phyloP scores from a whole-genome alignment of 108 stramenopile genomes.

The Nitzschia putrida region DNA sequence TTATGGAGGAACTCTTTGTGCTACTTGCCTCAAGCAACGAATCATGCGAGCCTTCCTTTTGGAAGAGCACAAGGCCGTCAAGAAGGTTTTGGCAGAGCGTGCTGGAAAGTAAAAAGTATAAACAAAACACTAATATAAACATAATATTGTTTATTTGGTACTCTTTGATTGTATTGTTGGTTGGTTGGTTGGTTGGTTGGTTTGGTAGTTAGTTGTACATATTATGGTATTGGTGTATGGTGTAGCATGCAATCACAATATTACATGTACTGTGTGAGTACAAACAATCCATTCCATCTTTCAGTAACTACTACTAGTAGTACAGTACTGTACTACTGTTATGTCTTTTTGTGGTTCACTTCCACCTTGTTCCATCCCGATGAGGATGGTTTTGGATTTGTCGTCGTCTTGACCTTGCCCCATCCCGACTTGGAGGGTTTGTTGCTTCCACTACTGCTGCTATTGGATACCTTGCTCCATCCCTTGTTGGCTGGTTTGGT shows the following conservation, averaged over 20 bases:
- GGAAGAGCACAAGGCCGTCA: slow-evolving; percentile 99
- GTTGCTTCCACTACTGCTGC: background rate
- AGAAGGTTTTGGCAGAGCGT: slow-evolving; percentile 95
- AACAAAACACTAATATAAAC: background rate
- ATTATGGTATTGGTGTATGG: no score
- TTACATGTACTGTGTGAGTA: no score
- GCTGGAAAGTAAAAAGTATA: slow-evolving; percentile 32
- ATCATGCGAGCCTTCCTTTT: slow-evolving; percentile 98
- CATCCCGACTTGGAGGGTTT: background rate
- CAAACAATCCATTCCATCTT: no score
- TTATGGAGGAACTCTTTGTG: slow-evolving; percentile 94
- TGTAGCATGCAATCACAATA: no score
- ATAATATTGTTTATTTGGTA: no score
- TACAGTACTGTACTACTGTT: no score
- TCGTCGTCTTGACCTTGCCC: slow-evolving; percentile 1
- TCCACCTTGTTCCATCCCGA: slow-evolving; percentile 18
- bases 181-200: no score
- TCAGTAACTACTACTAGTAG: no score
- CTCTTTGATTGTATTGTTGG: no score
- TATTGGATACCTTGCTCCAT: background rate
- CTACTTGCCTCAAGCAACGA: slow-evolving; percentile 86
- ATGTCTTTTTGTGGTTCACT: background rate
- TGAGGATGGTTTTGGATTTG: slow-evolving; percentile 9
- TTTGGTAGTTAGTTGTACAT: no score
- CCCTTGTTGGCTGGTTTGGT: background rate